Percentiles rank a stretch among this genome's conserved stretches.
phyloP scores from a whole-genome alignment of 352 stramenopile species.

The Phytophthora parvispora region DNA sequence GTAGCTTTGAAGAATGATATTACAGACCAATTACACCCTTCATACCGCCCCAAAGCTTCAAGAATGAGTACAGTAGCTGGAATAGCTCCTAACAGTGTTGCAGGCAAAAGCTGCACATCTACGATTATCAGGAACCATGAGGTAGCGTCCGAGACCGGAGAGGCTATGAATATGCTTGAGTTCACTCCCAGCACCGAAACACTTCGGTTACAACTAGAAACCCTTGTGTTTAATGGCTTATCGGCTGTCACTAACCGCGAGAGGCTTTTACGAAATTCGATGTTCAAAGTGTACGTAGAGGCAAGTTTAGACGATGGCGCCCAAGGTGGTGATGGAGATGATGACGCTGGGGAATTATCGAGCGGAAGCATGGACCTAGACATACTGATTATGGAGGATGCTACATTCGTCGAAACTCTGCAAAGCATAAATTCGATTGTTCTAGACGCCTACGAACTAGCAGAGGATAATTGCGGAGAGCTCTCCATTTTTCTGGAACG shows the following conservation, averaged over 20 bases:
- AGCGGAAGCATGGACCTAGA: slow-evolving; percentile 75
- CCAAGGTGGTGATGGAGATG: slow-evolving; percentile 44
- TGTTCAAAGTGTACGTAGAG: slow-evolving; percentile 79
- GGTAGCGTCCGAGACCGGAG: background rate
- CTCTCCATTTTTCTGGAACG: slow-evolving; percentile 84
- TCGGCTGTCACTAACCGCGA: slow-evolving; percentile 74
- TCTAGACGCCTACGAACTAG: slow-evolving; percentile 59
- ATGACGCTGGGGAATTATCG: slow-evolving; percentile 48
- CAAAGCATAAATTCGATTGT: slow-evolving; percentile 63
- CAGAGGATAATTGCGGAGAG: slow-evolving; percentile 58
- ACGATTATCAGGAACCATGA: background rate
- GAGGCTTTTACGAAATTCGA: slow-evolving; percentile 65
- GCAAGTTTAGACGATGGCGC: slow-evolving; percentile 57
- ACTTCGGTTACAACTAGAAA: slow-evolving; percentile 77
- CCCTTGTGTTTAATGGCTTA: slow-evolving; percentile 73
- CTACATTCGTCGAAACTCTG: slow-evolving; percentile 64
- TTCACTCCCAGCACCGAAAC: slow-evolving; percentile 63
- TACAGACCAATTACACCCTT: background rate
- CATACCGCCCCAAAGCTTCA: background rate
- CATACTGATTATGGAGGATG: slow-evolving; percentile 85
- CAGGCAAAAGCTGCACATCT: background rate
- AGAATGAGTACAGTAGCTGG: background rate
- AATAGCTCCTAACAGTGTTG: background rate
- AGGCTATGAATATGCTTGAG: slow-evolving; percentile 44
- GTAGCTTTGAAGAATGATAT: slow-evolving; percentile 39